A percentile compares a stretch with the other conserved stretches of the same genome.
phyloP scores from a whole-genome alignment of 352 stramenopile genomes.

The Phytopythium chamaehyphon region DNA sequence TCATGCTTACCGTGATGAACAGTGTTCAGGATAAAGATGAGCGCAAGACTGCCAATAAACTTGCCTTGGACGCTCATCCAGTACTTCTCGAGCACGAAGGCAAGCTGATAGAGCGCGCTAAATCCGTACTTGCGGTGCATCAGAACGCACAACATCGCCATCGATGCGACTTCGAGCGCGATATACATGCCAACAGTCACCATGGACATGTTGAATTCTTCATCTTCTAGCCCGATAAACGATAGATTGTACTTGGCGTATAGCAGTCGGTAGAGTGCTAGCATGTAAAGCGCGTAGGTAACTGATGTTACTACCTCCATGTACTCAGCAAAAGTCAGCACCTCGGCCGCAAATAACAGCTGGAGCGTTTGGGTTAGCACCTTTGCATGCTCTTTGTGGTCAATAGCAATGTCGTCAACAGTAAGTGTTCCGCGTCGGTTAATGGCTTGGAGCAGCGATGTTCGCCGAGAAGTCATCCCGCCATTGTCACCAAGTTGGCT shows the following conservation, averaged over 20 bases:
- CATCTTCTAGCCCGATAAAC: slow-evolving; percentile 10
- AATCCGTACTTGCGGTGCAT: slow-evolving; percentile 22
- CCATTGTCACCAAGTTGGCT: not conserved
- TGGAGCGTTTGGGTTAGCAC: slow-evolving; percentile 17
- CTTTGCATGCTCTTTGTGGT: slow-evolving; percentile 15
- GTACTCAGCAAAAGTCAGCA: slow-evolving; percentile 25
- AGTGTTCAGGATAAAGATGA: slow-evolving; percentile 26
- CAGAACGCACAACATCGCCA: slow-evolving; percentile 15
- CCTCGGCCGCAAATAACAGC: slow-evolving; percentile 23
- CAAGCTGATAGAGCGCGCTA: slow-evolving; percentile 20
- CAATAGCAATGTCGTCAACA: slow-evolving; percentile 13
- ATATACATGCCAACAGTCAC: slow-evolving; percentile 8
- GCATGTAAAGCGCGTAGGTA: slow-evolving; percentile 21
- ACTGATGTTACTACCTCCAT: slow-evolving; percentile 20
- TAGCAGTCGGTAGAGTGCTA: slow-evolving; percentile 12
- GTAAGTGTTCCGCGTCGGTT: not conserved
- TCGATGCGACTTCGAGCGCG: slow-evolving; percentile 8
- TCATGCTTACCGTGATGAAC: slow-evolving; percentile 3
- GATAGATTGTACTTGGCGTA: slow-evolving; percentile 16
- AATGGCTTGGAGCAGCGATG: not conserved
- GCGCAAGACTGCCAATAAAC: slow-evolving; percentile 14
- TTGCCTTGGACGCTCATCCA: slow-evolving; percentile 21
- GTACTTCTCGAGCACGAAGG: slow-evolving; percentile 32
- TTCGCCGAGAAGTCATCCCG: not conserved
- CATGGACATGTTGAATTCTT: slow-evolving; percentile 6